Evolutionary conservation across 2,329 filamentous ascomycete genomes (phyloP), one percentile per base, ranked within the genome.

Genomic region (Colletotrichum magnum): DNA sequence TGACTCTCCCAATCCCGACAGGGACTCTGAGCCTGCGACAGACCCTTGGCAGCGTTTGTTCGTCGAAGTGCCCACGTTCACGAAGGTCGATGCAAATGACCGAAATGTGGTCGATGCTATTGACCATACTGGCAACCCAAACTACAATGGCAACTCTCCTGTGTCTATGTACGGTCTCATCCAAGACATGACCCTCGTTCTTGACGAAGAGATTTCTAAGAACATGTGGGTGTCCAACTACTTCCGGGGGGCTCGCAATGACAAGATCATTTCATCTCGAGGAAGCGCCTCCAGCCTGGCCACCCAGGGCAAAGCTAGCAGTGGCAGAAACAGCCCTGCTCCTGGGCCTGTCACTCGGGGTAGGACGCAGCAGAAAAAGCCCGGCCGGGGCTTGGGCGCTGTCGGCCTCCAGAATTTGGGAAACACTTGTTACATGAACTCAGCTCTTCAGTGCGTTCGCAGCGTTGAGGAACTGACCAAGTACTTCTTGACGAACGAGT

Each of bases 371-470:
- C 89, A 91, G 69, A 90, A 90, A 73, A 90, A 89, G 73, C 88
- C 90, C 47, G 93, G 93, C 10, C 90, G 90, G 71, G 89, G 89
- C 13, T 81, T 90, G 41, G 96, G 96, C 39, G 92, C 91, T 48
- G 93, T 95, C 50, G 96, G 96, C 41, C 84, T 99, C 60, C 90
- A 89, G 72, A 99, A 99, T 76, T 84, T 99, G 15, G 96, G 96
- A 57, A 99, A 99, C 76, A 98, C 96, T 0, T 99, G 96, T 81
- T 99, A 99, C 82, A 98, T 98, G 95, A 98, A 98, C 80, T 97
- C 95, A 24, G 96, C 96, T 10, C 85, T 98, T 63, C 96, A 99
- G 78, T 99, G 96, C 78, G 89, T 99, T 59, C 91, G 95, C 58
- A 97, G 94, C 74, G 94, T 98, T 0, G 94, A 97, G 77, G 96